phyloP scores from a whole-genome alignment of 2,329 filamentous ascomycete species.

The Diaporthe helianthi region DNA sequence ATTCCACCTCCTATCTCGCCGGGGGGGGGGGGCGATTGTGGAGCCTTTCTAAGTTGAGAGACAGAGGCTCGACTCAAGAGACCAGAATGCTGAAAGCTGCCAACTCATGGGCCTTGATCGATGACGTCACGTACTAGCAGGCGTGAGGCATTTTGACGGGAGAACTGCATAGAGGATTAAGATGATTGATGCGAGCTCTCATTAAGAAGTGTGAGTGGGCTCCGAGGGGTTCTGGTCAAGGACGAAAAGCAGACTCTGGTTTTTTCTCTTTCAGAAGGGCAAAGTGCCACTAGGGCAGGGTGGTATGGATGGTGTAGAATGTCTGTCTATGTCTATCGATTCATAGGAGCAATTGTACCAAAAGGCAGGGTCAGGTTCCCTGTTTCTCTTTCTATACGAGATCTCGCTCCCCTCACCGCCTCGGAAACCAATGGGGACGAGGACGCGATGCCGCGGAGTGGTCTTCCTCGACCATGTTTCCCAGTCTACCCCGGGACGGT shows the following conservation, averaged over 20 bases:
- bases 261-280: not conserved
- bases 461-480: constrained; percentile 12
- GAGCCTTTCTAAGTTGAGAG: not conserved
- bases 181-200: constrained; percentile 4
- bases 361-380: constrained; percentile 14
- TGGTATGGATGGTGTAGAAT: constrained; percentile 27
- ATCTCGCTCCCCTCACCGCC: constrained; percentile 8
- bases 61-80: constrained; percentile 13
- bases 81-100: not conserved
- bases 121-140: constrained; percentile 10
- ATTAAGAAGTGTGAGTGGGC: not conserved
- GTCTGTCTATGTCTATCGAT: constrained; percentile 34
- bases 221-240: not conserved
- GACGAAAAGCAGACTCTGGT: not conserved
- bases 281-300: constrained; percentile 24
- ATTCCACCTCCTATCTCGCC: not conserved
- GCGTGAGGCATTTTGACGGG: constrained; percentile 18
- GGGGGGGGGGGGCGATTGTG: constrained; percentile 13
- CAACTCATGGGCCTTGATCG: constrained; percentile 6
- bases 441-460: constrained; percentile 5
- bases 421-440: not conserved
- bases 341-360: constrained; percentile 28
- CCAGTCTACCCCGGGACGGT: constrained; percentile 25
- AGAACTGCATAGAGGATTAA: not conserved
- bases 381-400: constrained; percentile 25